phyloP scores from a whole-genome alignment of 345 rosid genomes.

The Syzygium aqueum region DNA sequence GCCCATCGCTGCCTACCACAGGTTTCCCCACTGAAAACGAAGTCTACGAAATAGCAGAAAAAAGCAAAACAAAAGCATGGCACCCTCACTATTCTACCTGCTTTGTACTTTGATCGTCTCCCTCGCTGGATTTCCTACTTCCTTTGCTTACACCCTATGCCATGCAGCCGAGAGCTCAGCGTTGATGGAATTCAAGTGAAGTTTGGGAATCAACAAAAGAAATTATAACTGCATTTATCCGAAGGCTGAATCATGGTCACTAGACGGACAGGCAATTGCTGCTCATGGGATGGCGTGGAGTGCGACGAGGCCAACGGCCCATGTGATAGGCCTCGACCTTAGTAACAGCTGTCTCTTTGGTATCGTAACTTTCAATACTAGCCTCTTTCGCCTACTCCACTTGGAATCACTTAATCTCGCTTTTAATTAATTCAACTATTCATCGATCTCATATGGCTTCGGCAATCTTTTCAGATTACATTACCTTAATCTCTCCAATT shows the following conservation, averaged over 20 bases:
- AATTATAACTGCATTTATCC: no score
- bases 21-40: no score
- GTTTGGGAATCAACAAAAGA: no score
- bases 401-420: neutral
- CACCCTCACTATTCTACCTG: neutral
- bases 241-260: neutral
- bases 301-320: neutral
- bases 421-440: neutral
- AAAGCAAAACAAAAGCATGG: no score
- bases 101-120: neutral
- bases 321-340: neutral
- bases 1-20: no score
- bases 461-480: neutral
- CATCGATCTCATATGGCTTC: accelerated
- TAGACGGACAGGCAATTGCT: neutral
- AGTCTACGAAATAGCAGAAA: no score
- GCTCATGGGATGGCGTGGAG: neutral
- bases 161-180: neutral
- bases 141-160: neutral
- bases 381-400: neutral
- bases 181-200: neutral
- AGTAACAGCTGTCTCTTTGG: neutral
- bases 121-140: no score
- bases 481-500: accelerated
- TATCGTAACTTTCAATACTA: neutral